Percentiles rank a stretch among this genome's conserved stretches.
Conservation (phyloP, 2,329 filamentous ascomycete genomes). For the Daldinia sp. region DNA sequence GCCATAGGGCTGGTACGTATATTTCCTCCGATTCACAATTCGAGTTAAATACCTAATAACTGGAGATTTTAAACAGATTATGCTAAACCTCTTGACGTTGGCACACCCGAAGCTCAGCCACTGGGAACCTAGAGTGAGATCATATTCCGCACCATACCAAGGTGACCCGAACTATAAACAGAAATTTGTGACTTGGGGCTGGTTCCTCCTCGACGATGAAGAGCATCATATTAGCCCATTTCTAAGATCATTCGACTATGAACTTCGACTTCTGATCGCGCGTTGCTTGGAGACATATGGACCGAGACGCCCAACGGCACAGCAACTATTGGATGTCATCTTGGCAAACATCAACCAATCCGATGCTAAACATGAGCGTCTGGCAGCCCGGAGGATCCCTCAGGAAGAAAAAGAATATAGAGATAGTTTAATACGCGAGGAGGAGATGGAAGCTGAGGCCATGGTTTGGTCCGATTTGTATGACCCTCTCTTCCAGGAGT, state of each 20-base stretch:
- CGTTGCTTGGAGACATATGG: background rate
- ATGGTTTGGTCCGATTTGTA: background rate
- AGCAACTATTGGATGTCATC: background rate
- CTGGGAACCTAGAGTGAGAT: background rate
- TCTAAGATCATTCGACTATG: background rate
- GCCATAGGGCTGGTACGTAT: constrained; percentile 25
- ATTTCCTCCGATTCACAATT: background rate
- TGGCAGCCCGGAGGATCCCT: background rate
- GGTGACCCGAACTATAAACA: background rate
- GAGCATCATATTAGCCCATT: background rate
- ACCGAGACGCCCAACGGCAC: background rate
- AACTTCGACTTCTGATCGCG: background rate
- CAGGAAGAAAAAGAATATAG: background rate
- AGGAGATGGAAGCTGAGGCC: background rate
- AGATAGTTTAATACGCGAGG: background rate
- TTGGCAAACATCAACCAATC: background rate
- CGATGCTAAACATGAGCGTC: background rate
- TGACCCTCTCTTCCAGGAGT: background rate
- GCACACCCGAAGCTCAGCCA: background rate
- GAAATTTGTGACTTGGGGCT: background rate
- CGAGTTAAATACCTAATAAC: background rate
- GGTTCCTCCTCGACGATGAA: background rate
- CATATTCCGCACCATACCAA: background rate
- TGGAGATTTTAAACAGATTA: constrained; percentile 1
- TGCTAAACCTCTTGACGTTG: constrained; percentile 26